Base-by-base conservation (phyloP, 345 rosid genomes). In the Brassica cretica region DNA sequence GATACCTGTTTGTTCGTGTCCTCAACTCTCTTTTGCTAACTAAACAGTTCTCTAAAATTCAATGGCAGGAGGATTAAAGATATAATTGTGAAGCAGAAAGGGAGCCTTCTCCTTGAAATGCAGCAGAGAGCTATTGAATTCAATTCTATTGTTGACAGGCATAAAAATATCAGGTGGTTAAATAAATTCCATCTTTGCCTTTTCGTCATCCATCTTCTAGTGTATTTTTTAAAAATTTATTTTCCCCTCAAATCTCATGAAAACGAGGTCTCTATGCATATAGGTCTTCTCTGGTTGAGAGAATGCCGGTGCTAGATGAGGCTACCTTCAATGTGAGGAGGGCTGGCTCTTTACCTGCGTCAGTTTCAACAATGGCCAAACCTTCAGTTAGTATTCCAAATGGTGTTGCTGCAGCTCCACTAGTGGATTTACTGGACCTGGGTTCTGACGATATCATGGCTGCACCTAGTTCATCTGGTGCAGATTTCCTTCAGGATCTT, bases 271-370 rank as follows among this genome's bases (percentile, higher is more conserved):
- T 67, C 79, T 84, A 59, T 85, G 76, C 62, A 19, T 84, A 66
- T 84, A 95, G 99, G 84, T 82, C 98, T 81, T 83, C 93, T 2
- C 85, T 95, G 82, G 91, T 95, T 81, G 99, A 93, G 83, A 89
- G 98, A 82, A 96, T 96, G 98, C 99, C 99, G 1, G 97, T 96
- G 77, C 76, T 93, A 82, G 99, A 96, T 87, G 96, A 96, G 87
- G 94, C 94, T 79, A 87, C 94, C 73, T 91, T 91, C 85, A 88
- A 87, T 84, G 92, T 86, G 77, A 88, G 97, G 87, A 93, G 94
- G 83, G 88, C 94, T 30, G 91, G 96, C 75, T 87, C 91, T 70
- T 74, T 95, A 74, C 92, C 91, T 30, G 77, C 89, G 67, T 76
- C 91, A 83, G 89, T 72, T 84, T 90, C 98, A 84, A 72, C 91